Percentiles rank a stretch among this genome's conserved stretches.
Evolutionary conservation across 2,329 filamentous ascomycete genomes (phyloP).

Genomic region (Dothistroma septosporum): DNA sequence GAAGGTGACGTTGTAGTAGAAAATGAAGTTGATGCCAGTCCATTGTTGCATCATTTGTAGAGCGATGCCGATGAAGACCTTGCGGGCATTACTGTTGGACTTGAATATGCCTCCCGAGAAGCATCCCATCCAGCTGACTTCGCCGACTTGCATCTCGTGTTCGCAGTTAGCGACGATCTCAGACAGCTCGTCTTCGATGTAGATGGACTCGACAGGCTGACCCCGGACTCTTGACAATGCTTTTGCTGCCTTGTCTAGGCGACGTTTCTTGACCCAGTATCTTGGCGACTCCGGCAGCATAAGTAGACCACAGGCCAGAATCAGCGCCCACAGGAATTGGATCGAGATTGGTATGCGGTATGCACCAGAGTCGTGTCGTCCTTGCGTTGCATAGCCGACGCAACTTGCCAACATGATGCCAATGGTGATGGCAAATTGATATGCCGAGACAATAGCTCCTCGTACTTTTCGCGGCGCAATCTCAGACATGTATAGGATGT

Average conservation of each 20-base stretch:
- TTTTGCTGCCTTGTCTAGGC: slow-evolving; percentile 61
- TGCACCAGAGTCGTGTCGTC: slow-evolving; percentile 58
- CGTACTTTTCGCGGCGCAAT: slow-evolving; percentile 62
- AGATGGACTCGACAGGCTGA: slow-evolving; percentile 67
- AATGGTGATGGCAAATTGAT: slow-evolving; percentile 79
- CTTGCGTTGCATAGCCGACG: slow-evolving; percentile 68
- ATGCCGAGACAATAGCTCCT: slow-evolving; percentile 72
- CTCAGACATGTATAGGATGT: slow-evolving; percentile 46
- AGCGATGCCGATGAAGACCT: slow-evolving; percentile 44
- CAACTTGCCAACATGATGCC: slow-evolving; percentile 71
- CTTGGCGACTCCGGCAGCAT: slow-evolving; percentile 80
- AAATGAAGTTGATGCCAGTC: slow-evolving; percentile 95
- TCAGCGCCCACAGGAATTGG: slow-evolving; percentile 76
- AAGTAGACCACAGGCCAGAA: slow-evolving; percentile 67
- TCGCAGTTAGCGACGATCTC: slow-evolving; percentile 88
- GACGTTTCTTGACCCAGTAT: slow-evolving; percentile 75
- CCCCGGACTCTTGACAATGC: slow-evolving; percentile 68
- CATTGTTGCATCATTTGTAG: slow-evolving; percentile 52
- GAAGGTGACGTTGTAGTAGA: slow-evolving; percentile 66
- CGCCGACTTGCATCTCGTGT: slow-evolving; percentile 68
- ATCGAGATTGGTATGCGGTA: slow-evolving; percentile 79
- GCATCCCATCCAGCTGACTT: slow-evolving; percentile 49
- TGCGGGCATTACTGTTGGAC: slow-evolving; percentile 50
- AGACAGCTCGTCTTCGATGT: slow-evolving; percentile 71
- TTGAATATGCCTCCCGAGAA: slow-evolving; percentile 53